Conservation (phyloP, 805 yeast species). For the Nakazawaea ernobii region DNA sequence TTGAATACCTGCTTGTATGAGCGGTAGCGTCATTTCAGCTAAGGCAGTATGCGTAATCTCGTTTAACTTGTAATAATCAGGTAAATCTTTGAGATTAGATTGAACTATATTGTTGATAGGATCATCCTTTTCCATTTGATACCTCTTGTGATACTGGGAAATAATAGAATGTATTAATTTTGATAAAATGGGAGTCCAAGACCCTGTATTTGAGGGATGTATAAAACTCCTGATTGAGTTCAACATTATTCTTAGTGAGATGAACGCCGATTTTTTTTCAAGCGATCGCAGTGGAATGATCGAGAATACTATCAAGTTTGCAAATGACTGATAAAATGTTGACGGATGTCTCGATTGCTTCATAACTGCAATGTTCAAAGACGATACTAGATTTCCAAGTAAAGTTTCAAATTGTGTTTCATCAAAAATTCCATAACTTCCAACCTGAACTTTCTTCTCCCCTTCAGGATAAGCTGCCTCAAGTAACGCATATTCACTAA, state of each 20-base stretch:
- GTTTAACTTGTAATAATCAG: constrained; percentile 30
- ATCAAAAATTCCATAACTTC: constrained; percentile 58
- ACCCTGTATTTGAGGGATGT: constrained; percentile 90
- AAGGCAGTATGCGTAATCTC: constrained; percentile 34
- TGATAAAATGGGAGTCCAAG: constrained; percentile 75
- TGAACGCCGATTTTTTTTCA: constrained; percentile 43
- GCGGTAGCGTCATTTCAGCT: constrained; percentile 46
- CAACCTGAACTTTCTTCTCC: constrained; percentile 29
- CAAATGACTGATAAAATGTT: constrained; percentile 30
- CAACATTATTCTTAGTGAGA: constrained; percentile 41
- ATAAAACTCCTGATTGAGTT: constrained; percentile 73
- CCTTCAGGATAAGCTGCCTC: constrained; percentile 18
- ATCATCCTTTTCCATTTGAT: constrained; percentile 40
- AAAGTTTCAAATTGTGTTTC: constrained; percentile 46
- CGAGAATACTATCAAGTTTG: constrained; percentile 57
- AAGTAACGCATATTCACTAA: constrained; percentile 43
- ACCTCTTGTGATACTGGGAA: constrained; percentile 54
- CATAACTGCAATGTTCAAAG: constrained; percentile 15
- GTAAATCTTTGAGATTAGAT: constrained; percentile 18
- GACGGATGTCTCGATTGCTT: constrained; percentile 16
- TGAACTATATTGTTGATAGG: constrained; percentile 13
- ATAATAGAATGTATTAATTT: constrained; percentile 57
- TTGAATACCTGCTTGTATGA: constrained; percentile 68
- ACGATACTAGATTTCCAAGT: constrained; percentile 31
- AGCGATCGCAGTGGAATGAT: constrained; percentile 44